Conservation (phyloP, 2,329 filamentous ascomycete species). For the Hymenoscyphus infarciens region DNA sequence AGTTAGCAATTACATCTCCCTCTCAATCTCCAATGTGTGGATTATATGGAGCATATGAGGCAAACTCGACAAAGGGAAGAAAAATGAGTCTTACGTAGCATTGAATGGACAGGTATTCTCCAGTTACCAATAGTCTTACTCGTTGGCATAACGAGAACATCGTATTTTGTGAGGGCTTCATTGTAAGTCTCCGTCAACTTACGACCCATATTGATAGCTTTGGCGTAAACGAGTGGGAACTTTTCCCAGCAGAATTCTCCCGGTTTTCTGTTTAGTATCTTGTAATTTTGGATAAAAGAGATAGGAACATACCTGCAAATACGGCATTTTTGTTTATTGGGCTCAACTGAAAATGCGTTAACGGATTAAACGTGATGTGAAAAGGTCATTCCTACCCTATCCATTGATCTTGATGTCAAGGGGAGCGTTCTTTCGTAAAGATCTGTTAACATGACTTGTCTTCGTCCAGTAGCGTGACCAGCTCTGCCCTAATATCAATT, state of each 20-base stretch:
- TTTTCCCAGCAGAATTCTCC: slow-evolving; percentile 31
- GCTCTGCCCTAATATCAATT: too few relatives aligned
- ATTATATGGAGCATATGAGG: not conserved
- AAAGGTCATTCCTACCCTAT: slow-evolving; percentile 13
- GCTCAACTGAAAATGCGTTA: slow-evolving; percentile 16
- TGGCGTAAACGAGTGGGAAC: slow-evolving; percentile 44
- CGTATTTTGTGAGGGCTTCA: slow-evolving; percentile 38
- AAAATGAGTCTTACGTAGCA: slow-evolving; percentile 37
- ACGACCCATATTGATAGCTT: slow-evolving; percentile 45
- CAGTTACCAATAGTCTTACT: slow-evolving; percentile 51
- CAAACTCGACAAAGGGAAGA: not conserved
- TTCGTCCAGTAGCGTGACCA: slow-evolving; percentile 20
- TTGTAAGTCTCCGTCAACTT: slow-evolving; percentile 47
- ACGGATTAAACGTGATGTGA: not conserved
- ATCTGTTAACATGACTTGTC: slow-evolving; percentile 25
- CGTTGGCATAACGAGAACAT: slow-evolving; percentile 47
- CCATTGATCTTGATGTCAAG: slow-evolving; percentile 18
- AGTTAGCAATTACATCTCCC: not conserved
- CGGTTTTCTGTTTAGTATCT: not conserved
- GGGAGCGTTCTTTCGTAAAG: slow-evolving; percentile 24
- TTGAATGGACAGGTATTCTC: slow-evolving; percentile 56
- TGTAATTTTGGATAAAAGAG: not conserved
- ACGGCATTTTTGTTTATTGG: slow-evolving; percentile 20
- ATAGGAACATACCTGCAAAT: slow-evolving; percentile 6
- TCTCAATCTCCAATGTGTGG: not conserved